These are phyloP conservation scores for Scedosporium minutisporum DNA, from an alignment of 2,329 filamentous ascomycete genomes.

Conservation along the genomic window DNA sequence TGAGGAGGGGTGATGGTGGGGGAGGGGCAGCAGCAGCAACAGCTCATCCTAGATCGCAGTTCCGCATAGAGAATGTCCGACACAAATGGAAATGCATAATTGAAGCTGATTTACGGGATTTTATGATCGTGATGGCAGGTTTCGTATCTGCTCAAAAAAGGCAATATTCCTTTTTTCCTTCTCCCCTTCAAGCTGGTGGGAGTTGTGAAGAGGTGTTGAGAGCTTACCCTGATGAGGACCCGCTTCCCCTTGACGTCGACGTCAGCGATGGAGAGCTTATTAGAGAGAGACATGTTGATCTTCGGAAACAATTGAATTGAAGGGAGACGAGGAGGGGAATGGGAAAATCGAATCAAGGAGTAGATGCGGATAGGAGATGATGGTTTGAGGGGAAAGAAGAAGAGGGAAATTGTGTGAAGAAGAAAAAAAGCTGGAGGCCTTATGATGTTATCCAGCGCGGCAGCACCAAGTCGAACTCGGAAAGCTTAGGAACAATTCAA, in stretches of 20 bases:
- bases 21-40: not conserved
- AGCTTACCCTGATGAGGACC: slow-evolving; percentile 86
- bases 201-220: not conserved
- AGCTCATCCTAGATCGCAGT: too few relatives aligned
- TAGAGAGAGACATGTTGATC: slow-evolving; percentile 83
- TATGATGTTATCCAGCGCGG: too few relatives aligned
- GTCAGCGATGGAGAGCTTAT: slow-evolving; percentile 94
- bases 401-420: not conserved
- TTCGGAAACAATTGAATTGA: not conserved
- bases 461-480: too few relatives aligned
- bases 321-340: not conserved
- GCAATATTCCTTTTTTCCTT: too few relatives aligned
- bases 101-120: too few relatives aligned
- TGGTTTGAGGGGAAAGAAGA: not conserved
- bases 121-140: too few relatives aligned
- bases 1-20: slow-evolving; percentile 2
- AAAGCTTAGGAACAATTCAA: too few relatives aligned
- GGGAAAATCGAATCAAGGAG: not conserved
- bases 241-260: slow-evolving; percentile 97
- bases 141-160: too few relatives aligned
- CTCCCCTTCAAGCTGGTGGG: not conserved
- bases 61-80: too few relatives aligned
- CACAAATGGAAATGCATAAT: too few relatives aligned
- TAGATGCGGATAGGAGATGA: not conserved
- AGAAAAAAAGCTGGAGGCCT: too few relatives aligned